Conservation (phyloP, 2,329 filamentous ascomycete genomes). For the Gaeumannomyces sp. region DNA sequence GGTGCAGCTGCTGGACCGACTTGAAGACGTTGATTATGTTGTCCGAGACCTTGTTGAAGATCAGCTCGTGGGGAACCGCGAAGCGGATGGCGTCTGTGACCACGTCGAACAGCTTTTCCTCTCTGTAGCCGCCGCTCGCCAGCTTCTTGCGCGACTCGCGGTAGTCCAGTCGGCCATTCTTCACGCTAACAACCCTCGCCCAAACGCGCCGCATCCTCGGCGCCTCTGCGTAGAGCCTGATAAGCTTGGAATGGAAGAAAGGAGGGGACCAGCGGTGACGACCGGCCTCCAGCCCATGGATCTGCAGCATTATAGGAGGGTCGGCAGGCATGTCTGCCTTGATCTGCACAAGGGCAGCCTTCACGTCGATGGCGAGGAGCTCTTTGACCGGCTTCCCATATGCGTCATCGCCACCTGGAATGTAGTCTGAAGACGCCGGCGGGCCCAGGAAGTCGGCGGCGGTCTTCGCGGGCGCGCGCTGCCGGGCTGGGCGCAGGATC, state of each 20-base stretch:
- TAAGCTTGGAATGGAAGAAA: conserved; percentile 68
- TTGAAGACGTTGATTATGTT: conserved; percentile 87
- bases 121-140: conserved; percentile 47
- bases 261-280: conserved; percentile 83
- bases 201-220: conserved; percentile 78
- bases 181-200: conserved; percentile 81
- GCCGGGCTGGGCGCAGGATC: conserved; percentile 24
- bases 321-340: conserved; percentile 86
- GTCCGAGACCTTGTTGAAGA: conserved; percentile 86
- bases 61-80: conserved; percentile 84
- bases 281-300: conserved; percentile 76
- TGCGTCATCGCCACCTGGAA: not conserved
- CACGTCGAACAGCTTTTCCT: conserved; percentile 80
- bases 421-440: not conserved
- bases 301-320: conserved; percentile 84
- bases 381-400: conserved; percentile 41
- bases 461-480: conserved; percentile 15
- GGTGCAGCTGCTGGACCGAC: conserved; percentile 82
- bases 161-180: conserved; percentile 72
- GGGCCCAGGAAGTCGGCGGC: conserved; percentile 22
- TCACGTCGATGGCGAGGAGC: conserved; percentile 75
- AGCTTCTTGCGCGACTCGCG: conserved; percentile 69
- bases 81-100: conserved; percentile 79
- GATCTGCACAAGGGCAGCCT: conserved; percentile 73
- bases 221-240: conserved; percentile 81